Percentiles rank a stretch among this genome's conserved stretches.
These are phyloP conservation scores for Penicillium mononematosum DNA, from an alignment of 495 filamentous ascomycete species.

Conservation along the genomic window DNA sequence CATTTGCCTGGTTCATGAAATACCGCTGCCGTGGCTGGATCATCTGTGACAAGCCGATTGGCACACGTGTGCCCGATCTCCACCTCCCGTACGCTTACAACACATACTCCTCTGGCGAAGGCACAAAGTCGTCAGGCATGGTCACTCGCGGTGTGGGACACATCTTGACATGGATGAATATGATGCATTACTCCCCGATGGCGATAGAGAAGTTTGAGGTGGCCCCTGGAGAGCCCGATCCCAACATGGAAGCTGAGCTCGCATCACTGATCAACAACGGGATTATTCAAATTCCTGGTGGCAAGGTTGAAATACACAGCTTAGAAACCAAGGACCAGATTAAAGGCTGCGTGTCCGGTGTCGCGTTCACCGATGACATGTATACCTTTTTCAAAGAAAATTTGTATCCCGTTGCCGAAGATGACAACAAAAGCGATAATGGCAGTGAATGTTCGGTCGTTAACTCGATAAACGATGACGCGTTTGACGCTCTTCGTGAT, in stretches of 20 bases:
- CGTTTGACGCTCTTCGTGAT: neutral
- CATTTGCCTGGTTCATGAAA: constrained; percentile 38
- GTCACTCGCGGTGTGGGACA: constrained; percentile 36
- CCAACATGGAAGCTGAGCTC: neutral
- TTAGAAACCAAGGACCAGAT: neutral
- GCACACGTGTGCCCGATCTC: constrained; percentile 46
- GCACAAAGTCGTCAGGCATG: constrained; percentile 40
- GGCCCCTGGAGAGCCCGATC: neutral
- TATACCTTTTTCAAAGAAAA: neutral
- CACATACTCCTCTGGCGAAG: constrained; percentile 48
- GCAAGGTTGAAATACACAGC: neutral
- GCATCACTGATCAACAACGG: neutral
- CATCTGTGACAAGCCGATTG: constrained; percentile 48
- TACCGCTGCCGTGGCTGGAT: constrained; percentile 62
- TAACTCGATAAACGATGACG: neutral
- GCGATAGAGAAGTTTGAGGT: neutral
- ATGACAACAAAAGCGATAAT: neutral
- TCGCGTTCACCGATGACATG: neutral
- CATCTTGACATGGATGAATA: constrained; percentile 45
- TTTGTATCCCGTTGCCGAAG: neutral
- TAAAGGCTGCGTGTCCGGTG: neutral
- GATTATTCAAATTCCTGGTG: neutral
- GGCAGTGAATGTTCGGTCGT: neutral
- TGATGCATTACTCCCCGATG: constrained; percentile 21
- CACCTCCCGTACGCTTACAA: constrained; percentile 42